A percentile compares a stretch with the other conserved stretches of the same genome.
Conservation (phyloP, 2,329 filamentous ascomycete species). For the Neophaeococcomyces mojaviensis region DNA sequence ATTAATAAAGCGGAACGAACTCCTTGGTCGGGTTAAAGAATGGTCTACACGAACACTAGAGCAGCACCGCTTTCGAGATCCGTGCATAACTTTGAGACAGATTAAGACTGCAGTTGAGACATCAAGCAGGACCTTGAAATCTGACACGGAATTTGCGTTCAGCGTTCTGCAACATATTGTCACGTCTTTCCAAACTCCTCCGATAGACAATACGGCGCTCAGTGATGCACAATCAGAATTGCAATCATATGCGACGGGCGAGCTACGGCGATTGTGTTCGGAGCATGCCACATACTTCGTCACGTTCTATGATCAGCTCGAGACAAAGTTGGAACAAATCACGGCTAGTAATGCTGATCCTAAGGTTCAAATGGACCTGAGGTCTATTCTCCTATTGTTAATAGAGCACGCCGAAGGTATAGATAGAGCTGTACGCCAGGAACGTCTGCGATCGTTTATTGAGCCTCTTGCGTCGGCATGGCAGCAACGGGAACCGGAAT, state of each 20-base stretch:
- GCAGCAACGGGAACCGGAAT: conserved; percentile 60
- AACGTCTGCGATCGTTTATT: conserved; percentile 68
- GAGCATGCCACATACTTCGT: conserved; percentile 88
- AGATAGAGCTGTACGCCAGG: conserved; percentile 61
- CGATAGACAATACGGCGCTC: conserved; percentile 64
- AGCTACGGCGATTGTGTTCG: conserved; percentile 79
- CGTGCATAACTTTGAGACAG: conserved; percentile 71
- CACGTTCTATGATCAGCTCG: conserved; percentile 79
- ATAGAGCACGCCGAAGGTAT: conserved; percentile 78
- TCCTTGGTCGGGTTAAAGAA: conserved; percentile 34
- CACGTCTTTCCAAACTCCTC: conserved; percentile 67
- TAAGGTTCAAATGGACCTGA: conserved; percentile 76
- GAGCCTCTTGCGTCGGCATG: conserved; percentile 75
- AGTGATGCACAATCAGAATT: conserved; percentile 86
- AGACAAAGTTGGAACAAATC: conserved; percentile 74
- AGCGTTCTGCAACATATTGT: conserved; percentile 88
- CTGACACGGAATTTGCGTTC: conserved; percentile 72
- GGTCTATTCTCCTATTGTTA: conserved; percentile 88
- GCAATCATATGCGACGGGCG: conserved; percentile 74
- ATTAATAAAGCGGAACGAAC: conserved; percentile 31
- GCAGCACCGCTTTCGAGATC: conserved; percentile 53
- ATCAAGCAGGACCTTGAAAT: conserved; percentile 70
- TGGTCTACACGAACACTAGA: conserved; percentile 35
- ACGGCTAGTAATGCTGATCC: conserved; percentile 67
- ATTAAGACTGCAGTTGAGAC: conserved; percentile 78